Evolutionary conservation across 1,139 yeast genomes (phyloP).

Genomic region (Candida anutae): DNA sequence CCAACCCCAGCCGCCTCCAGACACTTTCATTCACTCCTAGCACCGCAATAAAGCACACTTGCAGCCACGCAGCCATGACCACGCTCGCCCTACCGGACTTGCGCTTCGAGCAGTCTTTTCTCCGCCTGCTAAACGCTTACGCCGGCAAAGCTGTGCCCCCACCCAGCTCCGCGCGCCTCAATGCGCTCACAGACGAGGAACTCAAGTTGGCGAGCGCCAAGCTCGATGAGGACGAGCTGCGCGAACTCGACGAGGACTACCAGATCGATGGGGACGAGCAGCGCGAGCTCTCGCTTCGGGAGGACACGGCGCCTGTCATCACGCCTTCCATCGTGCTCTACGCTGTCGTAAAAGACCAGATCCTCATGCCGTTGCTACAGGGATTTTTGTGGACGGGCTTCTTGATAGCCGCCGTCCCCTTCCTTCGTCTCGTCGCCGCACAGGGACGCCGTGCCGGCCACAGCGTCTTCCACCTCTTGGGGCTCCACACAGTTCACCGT

Average conservation of each 20-base stretch:
- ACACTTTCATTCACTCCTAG: neutral
- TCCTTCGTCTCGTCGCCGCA: constrained; percentile 16
- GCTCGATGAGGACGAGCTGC: constrained; percentile 17
- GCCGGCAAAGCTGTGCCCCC: constrained; percentile 12
- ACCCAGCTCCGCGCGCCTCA: constrained; percentile 1
- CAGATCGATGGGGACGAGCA: constrained; percentile 19
- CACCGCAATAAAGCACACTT: neutral
- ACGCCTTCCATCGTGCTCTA: constrained; percentile 43
- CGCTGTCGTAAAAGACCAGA: constrained; percentile 55
- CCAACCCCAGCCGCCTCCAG: neutral
- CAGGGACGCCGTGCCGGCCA: constrained; percentile 28
- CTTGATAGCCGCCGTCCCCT: constrained; percentile 24
- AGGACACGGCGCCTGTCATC: constrained; percentile 21
- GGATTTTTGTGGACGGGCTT: constrained; percentile 36
- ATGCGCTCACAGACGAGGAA: constrained; percentile 16
- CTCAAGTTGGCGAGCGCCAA: constrained; percentile 14
- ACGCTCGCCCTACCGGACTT: constrained; percentile 49
- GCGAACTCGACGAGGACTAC: constrained; percentile 7
- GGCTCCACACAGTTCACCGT: constrained; percentile 11
- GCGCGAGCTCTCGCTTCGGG: constrained; percentile 6
- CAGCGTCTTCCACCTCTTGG: constrained; percentile 19
- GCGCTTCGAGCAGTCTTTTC: constrained; percentile 56
- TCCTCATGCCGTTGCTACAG: constrained; percentile 57
- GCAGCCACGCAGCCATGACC: constrained; percentile 2
- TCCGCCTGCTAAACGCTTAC: constrained; percentile 35